Evolutionary conservation across 2,329 filamentous ascomycete genomes (phyloP), one percentile per base, ranked within the genome.

Genomic region (Aspergillus arachidicola): DNA sequence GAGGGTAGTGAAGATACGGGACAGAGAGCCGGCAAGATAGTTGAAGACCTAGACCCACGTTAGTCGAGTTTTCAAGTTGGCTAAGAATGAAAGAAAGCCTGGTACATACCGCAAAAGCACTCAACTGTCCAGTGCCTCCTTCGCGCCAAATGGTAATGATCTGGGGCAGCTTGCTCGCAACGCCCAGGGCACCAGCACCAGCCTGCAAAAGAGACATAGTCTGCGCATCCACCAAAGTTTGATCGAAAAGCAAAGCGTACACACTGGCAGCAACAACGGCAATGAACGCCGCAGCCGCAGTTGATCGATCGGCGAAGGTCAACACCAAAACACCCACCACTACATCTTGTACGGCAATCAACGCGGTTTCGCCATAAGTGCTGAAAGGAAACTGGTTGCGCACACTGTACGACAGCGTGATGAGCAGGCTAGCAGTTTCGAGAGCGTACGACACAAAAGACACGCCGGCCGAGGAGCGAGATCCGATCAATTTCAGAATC

Each of bases 1-100:
- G 62, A 99, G 83, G 10, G 96, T 99, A 36, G 95, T 99, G 80
- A 97, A 99, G 82, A 99, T 96, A 76, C 95, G 91, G 30, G 93
- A 92, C 63, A 98, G 87, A 50, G 93, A 97, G 45, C 96, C 95
- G 71, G 89, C 85, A 73, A 99, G 92, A 81, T 97, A 99, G 84
- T 97, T 98, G 86, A 99, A 97, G 71, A 99, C 93, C 94, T 97
- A 72, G 1, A 23, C 11, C 16, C 1, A 45, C 4, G 34, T 60
- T 53, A 69, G 55, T 57, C 4, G 59, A 34, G 28, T 46, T 23
- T 19, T 12, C 36, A 38, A 38, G 5, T 6, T 23, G 19, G 14
- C 5, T 4, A 3, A 26, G n/a, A 19, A 26, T 4, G n/a, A n/a
- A 41, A 7, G 14, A 23, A 16, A 21, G 11, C 11, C 3, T 9